Conservation (phyloP, 2,329 filamentous ascomycete species). For the Chalaropsis thielavioides region DNA sequence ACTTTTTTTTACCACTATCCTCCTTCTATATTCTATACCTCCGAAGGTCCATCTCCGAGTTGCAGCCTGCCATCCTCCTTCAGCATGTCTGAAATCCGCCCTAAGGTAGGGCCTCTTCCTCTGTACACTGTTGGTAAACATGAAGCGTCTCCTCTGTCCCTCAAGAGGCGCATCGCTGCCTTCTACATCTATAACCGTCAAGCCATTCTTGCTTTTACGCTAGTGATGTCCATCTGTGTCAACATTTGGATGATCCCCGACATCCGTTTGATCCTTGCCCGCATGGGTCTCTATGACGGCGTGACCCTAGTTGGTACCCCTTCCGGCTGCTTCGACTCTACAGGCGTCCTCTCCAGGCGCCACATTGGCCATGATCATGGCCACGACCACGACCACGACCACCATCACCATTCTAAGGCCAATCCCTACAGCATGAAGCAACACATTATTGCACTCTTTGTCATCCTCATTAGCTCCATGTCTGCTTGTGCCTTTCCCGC, state of each 20-base stretch:
- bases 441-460: constrained; percentile 43
- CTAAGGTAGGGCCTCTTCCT: not conserved
- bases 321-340: not conserved
- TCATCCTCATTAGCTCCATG: constrained; percentile 34
- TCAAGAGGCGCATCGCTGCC: not conserved
- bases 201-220: too few relatives aligned
- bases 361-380: constrained; percentile 5
- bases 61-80: not conserved
- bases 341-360: not conserved
- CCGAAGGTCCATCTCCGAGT: not conserved
- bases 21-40: not conserved
- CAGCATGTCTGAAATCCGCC: not conserved
- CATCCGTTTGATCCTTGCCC: too few relatives aligned
- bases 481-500: constrained; percentile 40
- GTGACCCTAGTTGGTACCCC: not conserved
- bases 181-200: not conserved
- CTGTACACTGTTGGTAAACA: not conserved
- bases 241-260: too few relatives aligned
- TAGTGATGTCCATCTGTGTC: too few relatives aligned
- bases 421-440: constrained; percentile 39
- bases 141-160: not conserved
- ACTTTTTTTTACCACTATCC: not conserved
- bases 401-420: not conserved
- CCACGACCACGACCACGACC: not conserved
- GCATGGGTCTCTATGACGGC: not conserved